A percentile compares a stretch with the other conserved stretches of the same genome.
Conservation (phyloP, 106 monocot species). For the Chionographis japonica region DNA sequence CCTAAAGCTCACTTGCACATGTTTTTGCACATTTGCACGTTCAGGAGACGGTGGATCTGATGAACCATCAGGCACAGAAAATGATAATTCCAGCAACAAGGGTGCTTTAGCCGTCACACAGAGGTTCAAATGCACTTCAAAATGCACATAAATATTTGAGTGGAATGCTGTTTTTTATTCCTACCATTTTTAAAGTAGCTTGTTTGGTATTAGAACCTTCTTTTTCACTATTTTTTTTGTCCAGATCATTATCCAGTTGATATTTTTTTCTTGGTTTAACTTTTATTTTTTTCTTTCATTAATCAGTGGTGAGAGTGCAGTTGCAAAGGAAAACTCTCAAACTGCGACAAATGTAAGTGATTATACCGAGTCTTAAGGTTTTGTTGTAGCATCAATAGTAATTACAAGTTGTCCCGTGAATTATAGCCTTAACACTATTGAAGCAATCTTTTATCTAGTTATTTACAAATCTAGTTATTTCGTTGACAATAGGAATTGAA, state of each 20-base stretch:
- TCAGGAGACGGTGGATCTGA: conserved; percentile 74
- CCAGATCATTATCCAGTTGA: no score
- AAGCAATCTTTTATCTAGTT: no score
- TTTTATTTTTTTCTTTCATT: conserved; percentile 10
- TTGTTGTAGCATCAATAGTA: no score
- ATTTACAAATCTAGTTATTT: no score
- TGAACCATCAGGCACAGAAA: conserved; percentile 48
- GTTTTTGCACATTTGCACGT: conserved; percentile 50
- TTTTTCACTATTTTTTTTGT: no score
- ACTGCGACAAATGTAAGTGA: conserved; percentile 41
- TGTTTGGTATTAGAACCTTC: no score
- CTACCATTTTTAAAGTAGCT: no score
- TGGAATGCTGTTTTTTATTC: not conserved
- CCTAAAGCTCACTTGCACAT: conserved; percentile 55
- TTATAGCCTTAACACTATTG: no score
- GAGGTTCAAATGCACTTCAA: conserved; percentile 67
- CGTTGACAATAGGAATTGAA: no score
- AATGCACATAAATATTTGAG: conserved; percentile 14
- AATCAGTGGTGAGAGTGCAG: conserved; percentile 20
- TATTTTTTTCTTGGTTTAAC: not conserved
- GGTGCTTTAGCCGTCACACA: conserved; percentile 35
- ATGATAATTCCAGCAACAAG: conserved; percentile 46
- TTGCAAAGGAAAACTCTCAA: conserved; percentile 14
- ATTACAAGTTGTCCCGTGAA: no score
- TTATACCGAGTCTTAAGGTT: not conserved